Evolutionary conservation across 345 rosid species (phyloP), one percentile per base, ranked within the genome.

Genomic region (Sisymbrium altissimum): DNA sequence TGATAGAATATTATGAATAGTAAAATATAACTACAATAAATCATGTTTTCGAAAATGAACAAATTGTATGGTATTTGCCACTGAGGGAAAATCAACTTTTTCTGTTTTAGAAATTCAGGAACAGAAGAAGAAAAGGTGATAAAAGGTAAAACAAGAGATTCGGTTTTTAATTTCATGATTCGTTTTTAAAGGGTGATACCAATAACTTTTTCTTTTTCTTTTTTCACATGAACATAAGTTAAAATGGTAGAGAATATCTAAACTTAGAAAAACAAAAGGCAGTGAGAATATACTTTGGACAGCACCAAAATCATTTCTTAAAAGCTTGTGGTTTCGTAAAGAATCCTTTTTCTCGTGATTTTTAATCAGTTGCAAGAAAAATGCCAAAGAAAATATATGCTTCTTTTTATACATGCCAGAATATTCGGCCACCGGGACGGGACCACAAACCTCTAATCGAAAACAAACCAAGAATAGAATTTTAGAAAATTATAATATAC

Each of bases 381-480:
- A 65, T 66, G 66, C 59, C 66, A 66, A 55, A 66, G 11, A 48
- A 57, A 35, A 15, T 46, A 57, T 74, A 18, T 48, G 33, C 54
- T 58, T 27, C 8, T 56, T 50, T 19, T 49, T 5, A 2, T 27
- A 53, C 41, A 35, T 23, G 4, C 35, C 18, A 46, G 67, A 74
- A 66, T 57, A 74, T 74, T 74, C 66, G 67, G 61, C 43, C 39
- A 23, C 46, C 36, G 19, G 72, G 77, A 63, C 36, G 19, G 72
- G 77, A 63, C 64, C 46, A 73, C 63, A 18, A 45, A 35, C 49
- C 71, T 36, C 72, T 11, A 45, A 46, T 15, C 39, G 66, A 66
- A 56, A 43, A 73, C 66, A 54, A 35, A 35, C 71, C 23, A 46
- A 57, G n/a, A 29, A 57, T 6, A 2, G 21, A 56, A 35, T 66